These are phyloP conservation scores for Cyanodermella asteris DNA, from an alignment of 2,329 filamentous ascomycete genomes.

Conservation along the genomic window DNA sequence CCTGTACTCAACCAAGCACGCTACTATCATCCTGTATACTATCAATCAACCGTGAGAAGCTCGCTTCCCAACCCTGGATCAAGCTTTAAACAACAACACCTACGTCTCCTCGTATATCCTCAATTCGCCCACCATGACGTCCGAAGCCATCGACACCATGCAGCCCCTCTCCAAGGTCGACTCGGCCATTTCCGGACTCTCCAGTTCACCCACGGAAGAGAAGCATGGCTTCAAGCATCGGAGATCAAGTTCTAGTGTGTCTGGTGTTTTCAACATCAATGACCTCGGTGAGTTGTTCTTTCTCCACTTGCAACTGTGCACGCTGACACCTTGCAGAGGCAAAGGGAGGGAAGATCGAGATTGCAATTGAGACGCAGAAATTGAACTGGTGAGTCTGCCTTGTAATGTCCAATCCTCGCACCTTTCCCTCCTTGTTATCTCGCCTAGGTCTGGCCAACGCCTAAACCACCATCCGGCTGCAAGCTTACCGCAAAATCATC, in stretches of 20 bases:
- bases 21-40: too few relatives aligned
- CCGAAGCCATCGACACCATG: conserved; percentile 16
- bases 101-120: too few relatives aligned
- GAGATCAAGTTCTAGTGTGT: conserved; percentile 49
- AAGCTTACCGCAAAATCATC: background rate
- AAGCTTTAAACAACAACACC: too few relatives aligned
- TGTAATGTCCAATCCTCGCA: background rate
- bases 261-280: conserved; percentile 60
- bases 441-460: background rate
- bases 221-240: conserved; percentile 43
- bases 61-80: too few relatives aligned
- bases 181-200: conserved; percentile 66
- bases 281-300: conserved; percentile 47
- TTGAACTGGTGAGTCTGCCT: conserved; percentile 52
- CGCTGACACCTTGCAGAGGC: conserved; percentile 3
- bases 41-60: too few relatives aligned
- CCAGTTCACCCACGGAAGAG: conserved; percentile 43
- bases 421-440: background rate
- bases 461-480: background rate
- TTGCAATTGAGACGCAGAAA: conserved; percentile 66
- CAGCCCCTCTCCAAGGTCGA: conserved; percentile 64
- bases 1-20: too few relatives aligned
- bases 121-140: conserved; percentile 34
- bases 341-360: conserved; percentile 54
- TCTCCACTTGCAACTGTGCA: too few relatives aligned